Base-by-base conservation (phyloP, 768 basidiomycete species). In the Mycena albidolilacea region DNA sequence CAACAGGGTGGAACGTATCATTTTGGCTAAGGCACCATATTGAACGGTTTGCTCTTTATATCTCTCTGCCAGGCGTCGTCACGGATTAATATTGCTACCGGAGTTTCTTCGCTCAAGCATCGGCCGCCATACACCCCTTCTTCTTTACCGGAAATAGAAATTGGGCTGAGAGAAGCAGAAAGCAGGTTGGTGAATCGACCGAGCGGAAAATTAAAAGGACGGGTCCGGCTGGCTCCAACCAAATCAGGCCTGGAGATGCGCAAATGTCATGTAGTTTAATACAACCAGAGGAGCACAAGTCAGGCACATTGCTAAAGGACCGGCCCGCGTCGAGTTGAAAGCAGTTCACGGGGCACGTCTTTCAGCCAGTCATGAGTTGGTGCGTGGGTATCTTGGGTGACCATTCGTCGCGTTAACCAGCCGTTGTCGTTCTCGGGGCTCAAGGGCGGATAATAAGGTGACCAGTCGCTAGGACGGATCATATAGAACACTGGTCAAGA, bases 1-100 rank as follows among this genome's bases (percentile, higher is more conserved):
- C 64, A 67, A 75, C 60, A 67, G 35, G 79, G 78, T 77, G 79
- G 67, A 64, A 54, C 57, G 70, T 63, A 74, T 84, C 80, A 83
- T 81, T 1, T 38, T 75, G 19, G 43, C 21, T 54, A 39, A 37
- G 39, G 1, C 19, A n/a, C 44, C 21, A 41, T 5, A 59, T 11
- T n/a, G 15, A 6, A 7, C 15, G 3, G 7, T 50, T n/a, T 21
- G 35, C 12, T 23, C 30, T 62, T 64, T 72, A 68, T 72, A 60
- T 41, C 19, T 14, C 23, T n/a, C 19, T 52, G n/a, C 19, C 7
- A 43, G 37, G 19, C 0, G 44, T n/a, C 50, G 21, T 69, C 44
- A 41, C 48, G 39, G 19, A 39, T 39, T 21, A 17, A 38, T 21
- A 39, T 39, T 21, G 35, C 48, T 21, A 14, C 21, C 72, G 67